phyloP scores from a whole-genome alignment of 2,329 filamentous ascomycete species.

The Aspergillus sp. region DNA sequence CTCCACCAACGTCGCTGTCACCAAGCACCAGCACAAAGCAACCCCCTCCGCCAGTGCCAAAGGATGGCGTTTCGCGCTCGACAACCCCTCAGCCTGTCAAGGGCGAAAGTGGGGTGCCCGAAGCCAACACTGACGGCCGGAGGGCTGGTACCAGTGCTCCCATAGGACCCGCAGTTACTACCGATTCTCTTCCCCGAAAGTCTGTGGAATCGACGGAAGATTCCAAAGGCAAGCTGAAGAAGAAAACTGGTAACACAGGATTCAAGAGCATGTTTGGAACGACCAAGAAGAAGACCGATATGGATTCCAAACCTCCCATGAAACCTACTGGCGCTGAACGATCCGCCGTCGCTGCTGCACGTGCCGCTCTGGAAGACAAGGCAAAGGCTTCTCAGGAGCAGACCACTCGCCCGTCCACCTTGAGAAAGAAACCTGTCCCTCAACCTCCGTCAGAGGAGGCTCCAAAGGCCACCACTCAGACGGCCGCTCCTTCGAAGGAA shows the following conservation, averaged over 20 bases:
- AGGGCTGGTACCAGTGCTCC: conserved; percentile 18
- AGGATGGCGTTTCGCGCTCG: conserved; percentile 26
- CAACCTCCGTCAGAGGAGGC: conserved; percentile 10
- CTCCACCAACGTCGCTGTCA: conserved; percentile 18
- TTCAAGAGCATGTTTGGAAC: conserved; percentile 45
- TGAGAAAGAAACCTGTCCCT: conserved; percentile 36
- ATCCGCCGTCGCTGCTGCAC: conserved; percentile 42
- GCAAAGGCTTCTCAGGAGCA: conserved; percentile 33
- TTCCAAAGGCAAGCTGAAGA: conserved; percentile 42
- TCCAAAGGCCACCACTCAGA: conserved; percentile 8
- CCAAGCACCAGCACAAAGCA: conserved; percentile 26
- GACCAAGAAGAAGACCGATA: conserved; percentile 38
- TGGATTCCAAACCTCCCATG: conserved; percentile 23
- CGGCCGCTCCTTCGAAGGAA: conserved; percentile 7
- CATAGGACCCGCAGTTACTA: conserved; percentile 16
- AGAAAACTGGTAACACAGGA: conserved; percentile 40
- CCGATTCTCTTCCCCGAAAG: conserved; percentile 32
- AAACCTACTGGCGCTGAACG: conserved; percentile 32
- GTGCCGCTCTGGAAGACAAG: conserved; percentile 40
- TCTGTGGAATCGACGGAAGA: conserved; percentile 30
- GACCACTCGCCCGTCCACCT: conserved; percentile 14
- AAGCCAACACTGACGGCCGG: conserved; percentile 7
- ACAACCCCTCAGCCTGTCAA: conserved; percentile 24
- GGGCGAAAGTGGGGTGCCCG: conserved; percentile 18
- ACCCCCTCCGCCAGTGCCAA: conserved; percentile 30